Evolutionary conservation across 2,329 filamentous ascomycete species (phyloP), one percentile per base, ranked within the genome.

Genomic region (Penicillium sp.): DNA sequence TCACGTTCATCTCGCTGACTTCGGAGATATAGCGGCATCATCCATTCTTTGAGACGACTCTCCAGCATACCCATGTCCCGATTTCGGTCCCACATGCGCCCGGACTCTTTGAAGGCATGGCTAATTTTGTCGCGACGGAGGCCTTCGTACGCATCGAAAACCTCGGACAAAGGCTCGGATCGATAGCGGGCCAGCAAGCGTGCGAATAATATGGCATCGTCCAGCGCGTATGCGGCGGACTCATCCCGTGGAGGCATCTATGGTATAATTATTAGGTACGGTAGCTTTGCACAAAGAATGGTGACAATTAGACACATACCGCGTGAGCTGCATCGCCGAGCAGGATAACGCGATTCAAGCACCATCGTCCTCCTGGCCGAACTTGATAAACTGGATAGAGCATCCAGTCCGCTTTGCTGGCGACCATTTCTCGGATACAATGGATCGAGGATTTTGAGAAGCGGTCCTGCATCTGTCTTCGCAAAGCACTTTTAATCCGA

Each of bases 191-290:
- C 60, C 1, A 80, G 57, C 16, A 76, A 69, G 1, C 76, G 72
- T 13, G 77, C 73, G 54, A 80, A 73, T 0, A 79, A 61, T 24
- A 80, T 75, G 1, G 74, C 74, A 54, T 80, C 78, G 56, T 80
- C 78, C 5, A 80, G 68, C 1, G 76, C 77, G 50, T 77, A 75
- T 1, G 76, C 74, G 8, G 76, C 76, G 6, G 75, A 78, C 65
- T 80, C 78, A 45, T 78, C 78, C 22, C 75, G 74, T 0, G 78
- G 78, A 1, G 78, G 78, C 78, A 80, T 80, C 77, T 79, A 19
- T 43, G 22, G 21, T 31, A 3, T 4, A 2, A 42, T n/a, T 46
- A 50, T 66, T 29, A 61, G 58, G 57, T 50, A 48, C 35, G 33
- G 39, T 24, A 48, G 9, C 7, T 10, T 11, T 13, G 13, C 14